Base-by-base conservation (phyloP, 129 eudicot species). In the Silybum marianum region DNA sequence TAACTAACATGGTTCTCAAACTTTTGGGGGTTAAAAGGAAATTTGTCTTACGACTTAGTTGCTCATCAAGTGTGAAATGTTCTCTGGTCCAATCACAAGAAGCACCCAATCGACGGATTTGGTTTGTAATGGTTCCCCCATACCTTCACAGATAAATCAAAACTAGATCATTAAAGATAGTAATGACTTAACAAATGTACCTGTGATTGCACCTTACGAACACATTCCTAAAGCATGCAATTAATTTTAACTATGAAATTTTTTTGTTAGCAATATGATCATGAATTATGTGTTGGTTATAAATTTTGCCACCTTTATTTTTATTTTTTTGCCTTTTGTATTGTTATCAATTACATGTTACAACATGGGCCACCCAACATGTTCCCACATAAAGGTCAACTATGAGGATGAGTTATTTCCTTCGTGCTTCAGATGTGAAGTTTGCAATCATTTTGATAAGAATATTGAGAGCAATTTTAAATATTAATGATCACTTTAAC, bases 31-130 rank as follows among this genome's bases (percentile, higher is more conserved):
- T 71, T 79, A 81, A 76, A 42, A 70, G 58, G 84, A 80, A 83
- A 85, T 75, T 80, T 68, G 78, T 86, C 99, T 90, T 95, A 95
- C 99, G 91, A 84, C 99, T 95, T 87, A 95, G 99, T 87, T 92
- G 97, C 87, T 90, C 90, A 87, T 96, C 98, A 63, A 93, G 93
- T 68, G 98, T 96, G 83, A 96, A 96, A 83, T 85, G 93, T 85
- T 96, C 99, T 89, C 97, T 88, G 60, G 91, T 85, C 99, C 99
- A 96, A 88, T 96, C 99, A 88, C 98, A 93, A 83, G 99, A 96
- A 80, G 99, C 99, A 78, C 99, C 99, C 75, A 96, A 97, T 84
- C 99, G 91, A 84, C 87, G 91, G 60, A 93, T 93, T 74, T 96
- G 99, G 81, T 96, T 93, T 34, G 95, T 89, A 48, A 96, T 96